Conservation (phyloP, 257 asterid species). For the Phtheirospermum japonicum region DNA sequence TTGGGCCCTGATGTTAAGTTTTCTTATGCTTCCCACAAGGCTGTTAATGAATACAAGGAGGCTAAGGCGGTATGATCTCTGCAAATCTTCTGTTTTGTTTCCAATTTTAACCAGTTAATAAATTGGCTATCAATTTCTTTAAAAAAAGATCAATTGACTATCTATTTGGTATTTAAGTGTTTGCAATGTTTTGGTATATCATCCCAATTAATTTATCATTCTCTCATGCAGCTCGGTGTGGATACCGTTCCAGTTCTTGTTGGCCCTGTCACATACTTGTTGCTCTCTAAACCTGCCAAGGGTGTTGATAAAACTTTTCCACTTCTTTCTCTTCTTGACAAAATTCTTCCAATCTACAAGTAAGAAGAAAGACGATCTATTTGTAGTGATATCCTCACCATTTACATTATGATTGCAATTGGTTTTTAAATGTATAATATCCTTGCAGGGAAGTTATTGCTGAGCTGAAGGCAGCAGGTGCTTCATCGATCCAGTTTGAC, state of each 20-base stretch:
- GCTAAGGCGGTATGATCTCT: conserved; percentile 68
- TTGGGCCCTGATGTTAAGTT: conserved; percentile 85
- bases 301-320: conserved; percentile 64
- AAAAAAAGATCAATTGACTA: too few species aligned
- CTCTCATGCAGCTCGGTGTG: conserved; percentile 58
- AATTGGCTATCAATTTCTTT: neutral
- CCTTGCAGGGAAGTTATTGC: conserved; percentile 79
- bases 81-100: too few species aligned
- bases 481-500: conserved; percentile 91
- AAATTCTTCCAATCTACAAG: conserved; percentile 76
- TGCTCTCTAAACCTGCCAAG: conserved; percentile 74
- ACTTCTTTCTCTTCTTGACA: conserved; percentile 64
- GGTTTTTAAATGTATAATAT: neutral
- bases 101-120: too few species aligned
- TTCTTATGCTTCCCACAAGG: conserved; percentile 89
- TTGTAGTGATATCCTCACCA: neutral
- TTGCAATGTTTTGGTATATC: neutral
- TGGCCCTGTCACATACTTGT: conserved; percentile 78
- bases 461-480: conserved; percentile 93
- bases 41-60: conserved; percentile 87
- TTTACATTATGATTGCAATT: neutral
- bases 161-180: neutral
- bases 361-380: conserved; percentile 24
- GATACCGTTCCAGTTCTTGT: conserved; percentile 73
- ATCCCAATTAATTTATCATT: conserved; percentile 3